These are phyloP conservation scores for Bretziella fagacearum DNA, from an alignment of 2,329 filamentous ascomycete genomes.

Conservation along the genomic window DNA sequence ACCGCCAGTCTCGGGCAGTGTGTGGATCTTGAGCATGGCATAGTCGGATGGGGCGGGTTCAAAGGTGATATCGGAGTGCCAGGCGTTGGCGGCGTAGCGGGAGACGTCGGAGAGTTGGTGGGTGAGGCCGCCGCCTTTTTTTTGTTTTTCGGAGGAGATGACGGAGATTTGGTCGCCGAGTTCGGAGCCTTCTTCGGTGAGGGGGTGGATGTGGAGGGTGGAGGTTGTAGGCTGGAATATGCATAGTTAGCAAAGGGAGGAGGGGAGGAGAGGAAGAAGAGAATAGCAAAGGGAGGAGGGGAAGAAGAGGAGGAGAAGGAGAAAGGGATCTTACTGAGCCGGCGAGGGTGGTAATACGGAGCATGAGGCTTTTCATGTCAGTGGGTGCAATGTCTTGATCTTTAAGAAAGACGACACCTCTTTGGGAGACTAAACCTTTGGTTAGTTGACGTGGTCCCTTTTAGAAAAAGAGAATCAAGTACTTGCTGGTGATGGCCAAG, in stretches of 20 bases:
- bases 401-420: conserved; percentile 49
- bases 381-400: conserved; percentile 40
- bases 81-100: conserved; percentile 25
- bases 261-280: neutral
- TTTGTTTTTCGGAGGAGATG: conserved; percentile 38
- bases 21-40: conserved; percentile 38
- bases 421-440: conserved; percentile 35
- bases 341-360: conserved; percentile 40
- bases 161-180: conserved; percentile 39
- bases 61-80: conserved; percentile 41
- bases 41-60: conserved; percentile 44
- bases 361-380: conserved; percentile 41
- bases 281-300: neutral
- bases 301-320: neutral
- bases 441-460: neutral
- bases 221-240: conserved; percentile 34
- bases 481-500: conserved; percentile 40
- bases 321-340: conserved; percentile 26
- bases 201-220: conserved; percentile 42
- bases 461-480: neutral
- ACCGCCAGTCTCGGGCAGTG: conserved; percentile 38
- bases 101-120: conserved; percentile 34
- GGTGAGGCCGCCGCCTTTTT: conserved; percentile 35
- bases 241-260: neutral
- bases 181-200: conserved; percentile 37